Base-by-base conservation (phyloP, 2,329 filamentous ascomycete genomes). In the Peltaster fructicola region DNA sequence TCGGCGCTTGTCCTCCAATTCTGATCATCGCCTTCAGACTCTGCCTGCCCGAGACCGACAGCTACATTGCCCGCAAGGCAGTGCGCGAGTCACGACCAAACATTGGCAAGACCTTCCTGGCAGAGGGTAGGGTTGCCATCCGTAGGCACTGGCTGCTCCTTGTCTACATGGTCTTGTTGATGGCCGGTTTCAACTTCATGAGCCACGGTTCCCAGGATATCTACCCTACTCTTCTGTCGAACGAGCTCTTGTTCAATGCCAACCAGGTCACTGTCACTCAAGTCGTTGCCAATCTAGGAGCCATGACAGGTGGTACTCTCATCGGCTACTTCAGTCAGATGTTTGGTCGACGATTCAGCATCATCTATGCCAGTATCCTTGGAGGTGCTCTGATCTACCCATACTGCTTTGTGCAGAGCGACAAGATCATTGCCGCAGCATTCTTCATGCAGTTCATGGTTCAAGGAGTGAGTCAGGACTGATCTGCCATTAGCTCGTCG, bases 131-230 rank as follows among this genome's bases (percentile, higher is more conserved):
- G 40, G 67, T 84, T 1, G 81, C 80, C 0, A 43, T 91, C 15
- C 73, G 68, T 50, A 65, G 68, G 7, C 79, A 91, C 50, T 91
- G 82, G 82, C 35, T 80, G 8, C 51, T 90, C 3, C 58, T 92
- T 28, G 56, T 71, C 17, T 92, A 92, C 52, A 59, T 91, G 29
- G 78, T 91, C 5, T 57, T 91, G 2, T 59, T 91, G 18, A 90
- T 90, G 79, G 74, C 79, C 2, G 80, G 80, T 4, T 88, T 91
- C 59, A 91, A 90, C 53, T 90, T 88, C 45, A 82, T 88, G 76
- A 54, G 72, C 10, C 78, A 84, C 44, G 77, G 77, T 26, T 75
- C 68, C 12, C 70, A 76, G 40, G 68, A 74, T 47, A 48, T 71
- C 2, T 73, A 70, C 34, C 65, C 63, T 0, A 68, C 65, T 3